phyloP scores from a whole-genome alignment of 805 yeast genomes.

The Pachysolen tannophilus region DNA sequence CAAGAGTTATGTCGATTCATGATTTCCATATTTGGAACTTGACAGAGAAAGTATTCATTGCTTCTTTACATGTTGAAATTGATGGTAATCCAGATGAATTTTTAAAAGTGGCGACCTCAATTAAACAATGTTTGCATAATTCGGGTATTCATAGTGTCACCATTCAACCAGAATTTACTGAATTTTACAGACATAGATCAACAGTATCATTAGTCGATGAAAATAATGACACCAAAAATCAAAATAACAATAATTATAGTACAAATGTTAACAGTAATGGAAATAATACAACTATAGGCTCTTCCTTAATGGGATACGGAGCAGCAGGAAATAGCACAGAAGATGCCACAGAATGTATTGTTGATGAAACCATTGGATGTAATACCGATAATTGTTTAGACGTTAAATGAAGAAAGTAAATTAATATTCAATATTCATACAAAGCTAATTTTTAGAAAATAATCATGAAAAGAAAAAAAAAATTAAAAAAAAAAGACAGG shows the following conservation, averaged over 20 bases:
- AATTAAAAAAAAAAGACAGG: too few species aligned
- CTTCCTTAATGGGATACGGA: not conserved
- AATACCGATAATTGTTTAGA: conserved; percentile 35
- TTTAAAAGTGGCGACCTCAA: conserved; percentile 60
- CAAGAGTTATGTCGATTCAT: conserved; percentile 78
- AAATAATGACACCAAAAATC: conserved; percentile 24
- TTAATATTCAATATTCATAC: too few species aligned
- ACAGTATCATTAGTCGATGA: conserved; percentile 17
- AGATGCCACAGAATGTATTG: conserved; percentile 27
- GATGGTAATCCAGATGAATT: conserved; percentile 58
- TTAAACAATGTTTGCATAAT: conserved; percentile 70
- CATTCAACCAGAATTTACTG: conserved; percentile 85
- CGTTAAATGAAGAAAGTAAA: too few species aligned
- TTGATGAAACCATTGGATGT: conserved; percentile 47
- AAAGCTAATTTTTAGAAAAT: too few species aligned
- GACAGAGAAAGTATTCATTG: conserved; percentile 79
- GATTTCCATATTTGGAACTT: conserved; percentile 97
- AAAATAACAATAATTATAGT: not conserved
- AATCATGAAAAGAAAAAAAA: too few species aligned
- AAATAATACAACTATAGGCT: not conserved
- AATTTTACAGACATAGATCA: conserved; percentile 21
- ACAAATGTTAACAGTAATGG: not conserved
- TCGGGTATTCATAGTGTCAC: conserved; percentile 91
- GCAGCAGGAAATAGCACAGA: not conserved
- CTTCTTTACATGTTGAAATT: conserved; percentile 82